These are phyloP conservation scores for Didymella pinodella DNA, from an alignment of 2,329 filamentous ascomycete genomes.

Conservation along the genomic window DNA sequence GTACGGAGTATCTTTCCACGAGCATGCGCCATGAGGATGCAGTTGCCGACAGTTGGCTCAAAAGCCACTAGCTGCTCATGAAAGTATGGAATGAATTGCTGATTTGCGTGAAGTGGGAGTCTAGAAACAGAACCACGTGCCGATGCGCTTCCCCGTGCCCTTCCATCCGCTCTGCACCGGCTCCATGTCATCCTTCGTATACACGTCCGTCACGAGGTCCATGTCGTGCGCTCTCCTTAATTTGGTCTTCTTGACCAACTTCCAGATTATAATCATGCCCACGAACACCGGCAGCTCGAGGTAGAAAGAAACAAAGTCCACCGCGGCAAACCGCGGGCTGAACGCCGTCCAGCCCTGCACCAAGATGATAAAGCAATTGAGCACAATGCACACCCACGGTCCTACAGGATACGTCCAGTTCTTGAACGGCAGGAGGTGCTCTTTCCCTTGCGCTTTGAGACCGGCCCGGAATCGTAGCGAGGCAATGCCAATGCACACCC, in stretches of 20 bases:
- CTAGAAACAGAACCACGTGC: slow-evolving; percentile 42
- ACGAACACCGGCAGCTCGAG: slow-evolving; percentile 51
- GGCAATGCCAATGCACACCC: slow-evolving; percentile 64
- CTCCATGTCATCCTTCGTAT: slow-evolving; percentile 42
- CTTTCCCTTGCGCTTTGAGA: slow-evolving; percentile 57
- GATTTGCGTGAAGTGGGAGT: neutral
- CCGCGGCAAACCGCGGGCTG: slow-evolving; percentile 51
- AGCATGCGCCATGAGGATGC: neutral
- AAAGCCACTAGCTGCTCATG: neutral
- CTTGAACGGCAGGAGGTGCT: slow-evolving; percentile 58
- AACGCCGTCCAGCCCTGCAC: slow-evolving; percentile 61
- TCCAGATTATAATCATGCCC: slow-evolving; percentile 40
- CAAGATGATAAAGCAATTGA: slow-evolving; percentile 42
- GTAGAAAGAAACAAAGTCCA: slow-evolving; percentile 60
- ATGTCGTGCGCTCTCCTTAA: slow-evolving; percentile 37
- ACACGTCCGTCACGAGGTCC: slow-evolving; percentile 44
- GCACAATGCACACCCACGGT: slow-evolving; percentile 49
- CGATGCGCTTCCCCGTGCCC: slow-evolving; percentile 32
- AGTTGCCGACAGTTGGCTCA: slow-evolving; percentile 5
- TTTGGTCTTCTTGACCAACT: slow-evolving; percentile 40
- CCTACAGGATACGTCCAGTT: slow-evolving; percentile 66
- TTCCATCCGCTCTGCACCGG: slow-evolving; percentile 35
- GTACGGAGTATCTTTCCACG: slow-evolving; percentile 19
- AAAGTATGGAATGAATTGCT: neutral
- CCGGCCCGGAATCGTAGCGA: slow-evolving; percentile 64